Base-by-base conservation (phyloP, 352 stramenopile species). In the Thalassiosira ordinaria region DNA sequence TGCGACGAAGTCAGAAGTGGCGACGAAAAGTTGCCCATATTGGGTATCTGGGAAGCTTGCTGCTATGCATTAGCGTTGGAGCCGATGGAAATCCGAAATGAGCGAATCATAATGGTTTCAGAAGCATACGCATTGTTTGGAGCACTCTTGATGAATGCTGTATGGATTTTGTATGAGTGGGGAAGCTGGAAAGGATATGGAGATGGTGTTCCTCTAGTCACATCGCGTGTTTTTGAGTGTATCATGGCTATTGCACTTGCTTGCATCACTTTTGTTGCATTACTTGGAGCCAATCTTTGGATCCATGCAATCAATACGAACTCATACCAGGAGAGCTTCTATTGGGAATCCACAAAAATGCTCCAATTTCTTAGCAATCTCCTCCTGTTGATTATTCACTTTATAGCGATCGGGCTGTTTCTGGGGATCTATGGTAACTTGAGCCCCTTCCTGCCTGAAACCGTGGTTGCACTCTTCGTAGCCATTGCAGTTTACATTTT, bases 161-260 rank as follows among this genome's bases (percentile, higher is more conserved):
- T 37, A 6, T 77, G 67, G 67, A 31, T 77, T 29, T 13, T 77
- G 9, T 77, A 69, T 22, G 67, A 69, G 35, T 77, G 56, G 52
- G 67, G 67, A 9, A 33, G 1, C 24, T 16, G 13, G 2, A 3
- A 26, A 7, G 7, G 27, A 1, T 55, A 49, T n/a, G 55, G 55
- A 53, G 39, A 24, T 9, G 41, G 31, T 49, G 2, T 51, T 39
- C 31, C 11, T 35, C n/a, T 7, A 49, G n/a, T 7, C 1, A n/a
- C 0, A 33, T 14, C 62, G 11, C 52, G 22, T 18, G 26, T 69
- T 33, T 78, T 72, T 29, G 35, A 51, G 4, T 0, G 7, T n/a
- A 16, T 66, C 18, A 78, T 78, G 49, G 47, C 59, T 7, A 11
- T 72, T 1, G 46, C 62, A 4, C 9, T 78, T 1, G 29, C 2